Evolutionary conservation across 2,329 filamentous ascomycete species (phyloP).

Genomic region (Xylaria sp.): DNA sequence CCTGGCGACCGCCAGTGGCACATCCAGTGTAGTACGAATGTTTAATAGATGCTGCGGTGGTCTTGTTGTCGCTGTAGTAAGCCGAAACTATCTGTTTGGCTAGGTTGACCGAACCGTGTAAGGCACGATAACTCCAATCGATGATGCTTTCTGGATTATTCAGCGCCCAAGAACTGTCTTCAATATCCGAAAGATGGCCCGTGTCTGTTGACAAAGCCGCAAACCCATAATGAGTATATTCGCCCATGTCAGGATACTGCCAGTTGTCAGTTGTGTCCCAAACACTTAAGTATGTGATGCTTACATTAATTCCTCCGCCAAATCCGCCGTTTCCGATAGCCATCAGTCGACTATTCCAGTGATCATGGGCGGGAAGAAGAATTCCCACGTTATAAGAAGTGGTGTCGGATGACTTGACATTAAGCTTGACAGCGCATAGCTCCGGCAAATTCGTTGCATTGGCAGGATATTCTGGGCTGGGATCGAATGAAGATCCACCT

Average conservation of each 20-base stretch:
- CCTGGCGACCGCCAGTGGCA: slow-evolving; percentile 63
- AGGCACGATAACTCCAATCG: slow-evolving; percentile 40
- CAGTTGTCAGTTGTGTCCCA: not conserved
- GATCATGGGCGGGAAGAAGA: slow-evolving; percentile 44
- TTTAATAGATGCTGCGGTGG: slow-evolving; percentile 33
- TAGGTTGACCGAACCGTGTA: slow-evolving; percentile 50
- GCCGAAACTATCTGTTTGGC: slow-evolving; percentile 56
- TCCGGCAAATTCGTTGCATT: slow-evolving; percentile 47
- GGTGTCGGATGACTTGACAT: slow-evolving; percentile 44
- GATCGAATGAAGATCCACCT: slow-evolving; percentile 20
- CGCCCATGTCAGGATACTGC: slow-evolving; percentile 41
- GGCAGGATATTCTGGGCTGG: slow-evolving; percentile 22
- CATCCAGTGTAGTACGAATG: slow-evolving; percentile 64
- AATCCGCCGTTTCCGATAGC: slow-evolving; percentile 50
- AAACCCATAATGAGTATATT: slow-evolving; percentile 46
- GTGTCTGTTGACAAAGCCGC: slow-evolving; percentile 50
- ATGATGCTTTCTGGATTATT: slow-evolving; percentile 43
- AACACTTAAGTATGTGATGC: not conserved
- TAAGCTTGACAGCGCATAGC: slow-evolving; percentile 49
- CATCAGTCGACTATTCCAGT: slow-evolving; percentile 50
- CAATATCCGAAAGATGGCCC: slow-evolving; percentile 46
- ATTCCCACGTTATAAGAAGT: slow-evolving; percentile 50
- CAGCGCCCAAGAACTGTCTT: slow-evolving; percentile 46
- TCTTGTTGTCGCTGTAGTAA: slow-evolving; percentile 53
- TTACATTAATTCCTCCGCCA: slow-evolving; percentile 50